Conservation (phyloP, 2,329 filamentous ascomycete genomes). For the Chaetomium sp. region DNA sequence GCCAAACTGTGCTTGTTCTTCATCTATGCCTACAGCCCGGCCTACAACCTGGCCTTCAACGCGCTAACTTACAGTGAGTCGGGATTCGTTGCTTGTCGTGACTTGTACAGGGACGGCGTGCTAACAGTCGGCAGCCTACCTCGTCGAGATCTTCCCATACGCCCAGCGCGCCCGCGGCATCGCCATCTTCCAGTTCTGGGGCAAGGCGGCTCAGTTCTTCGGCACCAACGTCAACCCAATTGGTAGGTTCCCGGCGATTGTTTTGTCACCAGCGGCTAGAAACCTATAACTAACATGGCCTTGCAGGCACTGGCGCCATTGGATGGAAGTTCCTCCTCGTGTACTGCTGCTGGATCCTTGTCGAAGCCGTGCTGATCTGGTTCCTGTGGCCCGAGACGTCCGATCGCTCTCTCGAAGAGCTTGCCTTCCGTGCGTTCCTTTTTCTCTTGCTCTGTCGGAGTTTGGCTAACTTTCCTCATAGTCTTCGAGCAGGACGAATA, state of each 20-base stretch:
- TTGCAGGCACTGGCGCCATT: slow-evolving; percentile 34
- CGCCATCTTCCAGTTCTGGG: slow-evolving; percentile 40
- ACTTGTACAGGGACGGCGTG: slow-evolving; percentile 20
- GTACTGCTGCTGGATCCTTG: slow-evolving; percentile 40
- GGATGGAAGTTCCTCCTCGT: slow-evolving; percentile 40
- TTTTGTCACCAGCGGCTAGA: slow-evolving; percentile 13
- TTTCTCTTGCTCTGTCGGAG: not conserved
- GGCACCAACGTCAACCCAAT: slow-evolving; percentile 41
- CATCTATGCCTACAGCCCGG: slow-evolving; percentile 61
- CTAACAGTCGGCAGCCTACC: slow-evolving; percentile 38
- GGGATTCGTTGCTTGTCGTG: slow-evolving; percentile 25
- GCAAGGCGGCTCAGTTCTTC: slow-evolving; percentile 39
- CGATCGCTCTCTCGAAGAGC: slow-evolving; percentile 36
- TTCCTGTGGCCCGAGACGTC: slow-evolving; percentile 39
- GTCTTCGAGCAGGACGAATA: slow-evolving; percentile 33
- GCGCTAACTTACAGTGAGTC: slow-evolving; percentile 62
- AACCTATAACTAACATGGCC: not conserved
- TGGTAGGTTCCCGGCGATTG: slow-evolving; percentile 28
- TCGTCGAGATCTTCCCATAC: slow-evolving; percentile 41
- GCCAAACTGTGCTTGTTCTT: slow-evolving; percentile 54
- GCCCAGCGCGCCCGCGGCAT: slow-evolving; percentile 40
- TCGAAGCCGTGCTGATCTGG: slow-evolving; percentile 36
- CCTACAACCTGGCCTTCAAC: slow-evolving; percentile 68
- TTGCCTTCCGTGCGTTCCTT: slow-evolving; percentile 35
- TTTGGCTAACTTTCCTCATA: not conserved